phyloP scores from a whole-genome alignment of 352 stramenopile genomes.

The Elongisporangium anandrum region DNA sequence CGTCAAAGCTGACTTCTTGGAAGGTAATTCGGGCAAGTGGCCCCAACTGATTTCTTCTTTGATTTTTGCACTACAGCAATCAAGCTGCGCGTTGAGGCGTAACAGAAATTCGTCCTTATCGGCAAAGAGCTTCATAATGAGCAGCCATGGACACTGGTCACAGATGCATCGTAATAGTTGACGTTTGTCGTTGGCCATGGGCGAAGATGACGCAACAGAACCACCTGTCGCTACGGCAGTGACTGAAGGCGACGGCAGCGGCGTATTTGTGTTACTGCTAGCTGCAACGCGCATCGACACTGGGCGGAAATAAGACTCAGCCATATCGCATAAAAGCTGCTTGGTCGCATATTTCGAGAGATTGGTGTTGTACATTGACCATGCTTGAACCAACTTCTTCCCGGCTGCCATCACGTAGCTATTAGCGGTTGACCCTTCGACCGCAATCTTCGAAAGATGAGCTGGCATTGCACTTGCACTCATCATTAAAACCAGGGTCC shows the following conservation, averaged over 20 bases:
- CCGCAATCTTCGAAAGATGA: slow-evolving; percentile 54
- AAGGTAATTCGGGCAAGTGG: slow-evolving; percentile 54
- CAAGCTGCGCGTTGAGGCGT: slow-evolving; percentile 58
- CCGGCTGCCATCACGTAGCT: slow-evolving; percentile 15
- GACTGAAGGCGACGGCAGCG: not conserved
- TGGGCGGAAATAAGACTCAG: slow-evolving; percentile 53
- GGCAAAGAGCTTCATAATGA: slow-evolving; percentile 65
- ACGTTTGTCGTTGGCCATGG: slow-evolving; percentile 23
- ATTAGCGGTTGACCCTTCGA: slow-evolving; percentile 24
- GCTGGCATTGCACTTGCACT: slow-evolving; percentile 39
- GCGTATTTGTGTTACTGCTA: slow-evolving; percentile 8
- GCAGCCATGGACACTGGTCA: slow-evolving; percentile 63
- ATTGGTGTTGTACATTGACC: slow-evolving; percentile 50
- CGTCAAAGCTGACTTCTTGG: slow-evolving; percentile 53
- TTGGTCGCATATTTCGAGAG: slow-evolving; percentile 45
- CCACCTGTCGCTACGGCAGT: slow-evolving; percentile 5
- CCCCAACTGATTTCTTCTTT: slow-evolving; percentile 72
- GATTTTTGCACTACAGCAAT: slow-evolving; percentile 74
- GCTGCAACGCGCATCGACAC: slow-evolving; percentile 22
- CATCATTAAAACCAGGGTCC: slow-evolving; percentile 57
- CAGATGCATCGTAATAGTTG: slow-evolving; percentile 69
- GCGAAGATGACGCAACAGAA: slow-evolving; percentile 12
- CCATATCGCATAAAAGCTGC: slow-evolving; percentile 58
- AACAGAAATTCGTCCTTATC: slow-evolving; percentile 73
- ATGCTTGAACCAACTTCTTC: slow-evolving; percentile 51